Evolutionary conservation across 306 rosid species (phyloP), one percentile per base, ranked within the genome.

Genomic region (Quillaja saponaria): DNA sequence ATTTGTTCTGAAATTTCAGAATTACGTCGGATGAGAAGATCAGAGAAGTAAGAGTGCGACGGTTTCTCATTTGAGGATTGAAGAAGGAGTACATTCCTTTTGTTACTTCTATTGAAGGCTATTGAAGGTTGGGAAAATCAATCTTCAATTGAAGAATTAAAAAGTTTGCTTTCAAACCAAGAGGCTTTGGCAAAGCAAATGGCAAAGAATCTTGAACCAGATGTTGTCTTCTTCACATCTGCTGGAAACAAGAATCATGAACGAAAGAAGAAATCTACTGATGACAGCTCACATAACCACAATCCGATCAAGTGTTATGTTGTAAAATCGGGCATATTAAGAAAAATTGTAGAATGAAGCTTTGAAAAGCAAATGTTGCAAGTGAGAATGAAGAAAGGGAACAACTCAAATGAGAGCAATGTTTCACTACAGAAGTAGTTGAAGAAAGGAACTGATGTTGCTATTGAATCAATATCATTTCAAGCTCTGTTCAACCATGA

Each of bases 141-240:
- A 54, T 55, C 63, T 3, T 40, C 35, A 18, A 18, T 66, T 6
- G n/a, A n/a, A n/a, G n/a, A n/a, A n/a, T 10, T 66, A 8, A 45
- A 66, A 9, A 66, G 17, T 54, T 8, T 42, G 3, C 61, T 41
- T 28, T 52, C 63, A 6, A 70, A 70, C 8, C 50, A 49, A 10
- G 49, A 70, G 17, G 49, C 56, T 14, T 53, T 70, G 58, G 21
- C 34, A 4, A 66, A 54, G 8, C 45, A 66, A 54, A 66, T 70
- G 63, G 35, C n/a, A n/a, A n/a, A n/a, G n/a, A n/a, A n/a, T n/a
- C n/a, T n/a, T n/a, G n/a, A n/a, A n/a, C n/a, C n/a, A n/a, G n/a
- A n/a, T n/a, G n/a, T n/a, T 10, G 61, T 69, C 61, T 7, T 69
- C 4, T 33, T 57, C 3, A 10, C 34, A 17, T 25, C 17, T 25